Evolutionary conservation across 2,329 filamentous ascomycete species (phyloP).

Genomic region (Cladophialophora psammophila): DNA sequence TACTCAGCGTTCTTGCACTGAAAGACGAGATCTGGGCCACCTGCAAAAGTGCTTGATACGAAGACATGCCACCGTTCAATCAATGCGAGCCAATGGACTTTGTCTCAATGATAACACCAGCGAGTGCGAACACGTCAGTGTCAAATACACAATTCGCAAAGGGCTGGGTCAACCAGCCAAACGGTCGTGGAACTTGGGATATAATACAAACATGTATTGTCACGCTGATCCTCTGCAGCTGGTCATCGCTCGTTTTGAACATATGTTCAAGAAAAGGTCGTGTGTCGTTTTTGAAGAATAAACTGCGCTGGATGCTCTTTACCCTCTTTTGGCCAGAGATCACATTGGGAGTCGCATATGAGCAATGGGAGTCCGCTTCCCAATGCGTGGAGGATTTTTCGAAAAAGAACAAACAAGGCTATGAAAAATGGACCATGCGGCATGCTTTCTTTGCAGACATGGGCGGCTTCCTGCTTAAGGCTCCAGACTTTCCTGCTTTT

Average conservation of each 20-base stretch:
- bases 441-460: conserved; percentile 54
- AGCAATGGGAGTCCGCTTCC: conserved; percentile 47
- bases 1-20: too few relatives aligned
- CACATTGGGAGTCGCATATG: conserved; percentile 44
- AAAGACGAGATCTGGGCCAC: too few relatives aligned
- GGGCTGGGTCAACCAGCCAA: conserved; percentile 47
- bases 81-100: too few relatives aligned
- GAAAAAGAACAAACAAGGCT: too few relatives aligned
- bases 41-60: too few relatives aligned
- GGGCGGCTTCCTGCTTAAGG: conserved; percentile 50
- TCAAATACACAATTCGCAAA: too few relatives aligned
- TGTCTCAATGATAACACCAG: too few relatives aligned
- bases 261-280: conserved; percentile 44
- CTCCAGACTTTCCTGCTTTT: conserved; percentile 44
- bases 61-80: too few relatives aligned
- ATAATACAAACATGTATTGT: conserved; percentile 50
- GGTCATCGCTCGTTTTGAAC: conserved; percentile 52
- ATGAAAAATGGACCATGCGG: conserved; percentile 51
- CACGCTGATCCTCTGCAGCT: conserved; percentile 54
- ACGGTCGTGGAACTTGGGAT: conserved; percentile 51
- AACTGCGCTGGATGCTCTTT: conserved; percentile 47
- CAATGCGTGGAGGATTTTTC: too few relatives aligned
- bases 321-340: conserved; percentile 50
- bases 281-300: conserved; percentile 45
- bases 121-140: too few relatives aligned